These are phyloP conservation scores for Aspergillus sp. DNA, from an alignment of 2,329 filamentous ascomycete species.

Conservation along the genomic window DNA sequence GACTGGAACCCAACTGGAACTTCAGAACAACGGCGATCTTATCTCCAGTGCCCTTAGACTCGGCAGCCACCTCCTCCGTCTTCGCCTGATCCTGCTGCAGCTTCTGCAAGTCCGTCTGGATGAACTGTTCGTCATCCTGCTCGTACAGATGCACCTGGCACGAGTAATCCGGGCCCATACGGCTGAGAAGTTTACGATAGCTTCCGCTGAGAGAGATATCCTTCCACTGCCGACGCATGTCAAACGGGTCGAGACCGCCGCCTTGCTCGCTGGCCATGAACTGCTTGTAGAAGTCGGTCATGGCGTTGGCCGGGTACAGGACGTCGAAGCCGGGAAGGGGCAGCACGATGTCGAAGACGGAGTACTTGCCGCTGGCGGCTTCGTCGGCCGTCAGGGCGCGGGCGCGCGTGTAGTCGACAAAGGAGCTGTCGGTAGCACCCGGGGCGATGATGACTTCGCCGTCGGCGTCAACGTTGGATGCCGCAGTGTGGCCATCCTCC, in stretches of 20 bases:
- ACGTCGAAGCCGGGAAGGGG: constrained; percentile 92
- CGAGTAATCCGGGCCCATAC: constrained; percentile 62
- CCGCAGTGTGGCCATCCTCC: constrained; percentile 29
- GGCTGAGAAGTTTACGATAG: constrained; percentile 81
- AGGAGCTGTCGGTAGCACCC: constrained; percentile 55
- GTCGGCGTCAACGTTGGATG: constrained; percentile 53
- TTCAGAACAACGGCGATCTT: constrained; percentile 70
- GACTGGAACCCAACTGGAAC: constrained; percentile 73
- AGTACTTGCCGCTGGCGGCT: constrained; percentile 70
- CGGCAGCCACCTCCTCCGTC: no score
- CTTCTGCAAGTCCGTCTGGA: constrained; percentile 79
- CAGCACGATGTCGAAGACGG: constrained; percentile 84
- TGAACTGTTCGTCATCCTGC: constrained; percentile 72
- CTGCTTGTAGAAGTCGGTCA: constrained; percentile 77
- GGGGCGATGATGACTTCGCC: constrained; percentile 67
- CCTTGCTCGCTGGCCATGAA: constrained; percentile 83
- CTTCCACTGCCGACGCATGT: constrained; percentile 82
- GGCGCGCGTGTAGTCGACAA: constrained; percentile 65
- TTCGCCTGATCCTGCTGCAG: constrained; percentile 48
- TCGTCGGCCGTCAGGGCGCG: constrained; percentile 76
- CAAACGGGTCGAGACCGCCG: constrained; percentile 74
- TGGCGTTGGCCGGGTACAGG: constrained; percentile 77
- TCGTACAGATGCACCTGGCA: constrained; percentile 70
- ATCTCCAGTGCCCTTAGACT: constrained; percentile 15
- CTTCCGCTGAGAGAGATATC: constrained; percentile 86